A percentile compares a stretch with the other conserved stretches of the same genome.
Conservation (phyloP, 176 grass and related monocot species). For the Pontederia paniculata region DNA sequence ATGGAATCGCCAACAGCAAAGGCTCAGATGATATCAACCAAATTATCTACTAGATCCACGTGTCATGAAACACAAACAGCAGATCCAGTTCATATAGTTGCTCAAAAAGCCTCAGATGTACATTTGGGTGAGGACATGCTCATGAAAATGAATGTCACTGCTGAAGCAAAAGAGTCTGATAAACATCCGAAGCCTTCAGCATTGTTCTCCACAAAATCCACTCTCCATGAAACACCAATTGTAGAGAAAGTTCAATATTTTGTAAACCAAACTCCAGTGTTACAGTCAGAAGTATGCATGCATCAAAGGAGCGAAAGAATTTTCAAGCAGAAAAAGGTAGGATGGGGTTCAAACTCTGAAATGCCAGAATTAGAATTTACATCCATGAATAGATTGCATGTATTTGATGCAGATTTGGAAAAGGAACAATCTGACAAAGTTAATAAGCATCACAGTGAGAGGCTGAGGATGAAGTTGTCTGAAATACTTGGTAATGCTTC, state of each 20-base stretch:
- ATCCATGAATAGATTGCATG: conserved; percentile 21
- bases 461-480: conserved; percentile 65
- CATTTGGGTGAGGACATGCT: conserved; percentile 19
- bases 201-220: neutral
- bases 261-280: conserved; percentile 28
- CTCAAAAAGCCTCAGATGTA: conserved; percentile 28
- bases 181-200: neutral
- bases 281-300: conserved; percentile 24
- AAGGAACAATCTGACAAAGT: conserved; percentile 26
- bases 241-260: neutral
- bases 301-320: conserved; percentile 28
- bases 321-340: conserved; percentile 37
- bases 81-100: conserved; percentile 29
- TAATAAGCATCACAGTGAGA: conserved; percentile 31
- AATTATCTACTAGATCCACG: conserved; percentile 29
- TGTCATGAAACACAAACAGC: conserved; percentile 26
- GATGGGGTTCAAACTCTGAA: conserved; percentile 26
- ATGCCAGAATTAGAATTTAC: conserved; percentile 27
- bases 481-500: conserved; percentile 77
- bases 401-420: neutral
- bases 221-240: neutral
- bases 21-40: conserved; percentile 17
- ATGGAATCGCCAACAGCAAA: conserved; percentile 31
- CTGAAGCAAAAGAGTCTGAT: neutral
- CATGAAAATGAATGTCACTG: conserved; percentile 12